phyloP scores from a whole-genome alignment of 495 filamentous ascomycete genomes.

The Cladorrhinum samala region DNA sequence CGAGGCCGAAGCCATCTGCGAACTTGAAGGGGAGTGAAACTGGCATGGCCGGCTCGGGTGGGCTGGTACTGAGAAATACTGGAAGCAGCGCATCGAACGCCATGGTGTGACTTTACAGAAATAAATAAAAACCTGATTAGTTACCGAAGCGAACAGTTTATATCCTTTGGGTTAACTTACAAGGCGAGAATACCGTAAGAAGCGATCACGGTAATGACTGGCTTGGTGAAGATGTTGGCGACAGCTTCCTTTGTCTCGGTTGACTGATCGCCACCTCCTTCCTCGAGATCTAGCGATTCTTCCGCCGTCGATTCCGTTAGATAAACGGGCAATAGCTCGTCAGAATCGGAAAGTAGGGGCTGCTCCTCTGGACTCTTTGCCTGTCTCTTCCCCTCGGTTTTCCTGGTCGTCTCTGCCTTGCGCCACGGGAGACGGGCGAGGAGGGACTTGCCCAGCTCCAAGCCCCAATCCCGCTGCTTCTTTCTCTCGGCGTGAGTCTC shows the following conservation, averaged over 20 bases:
- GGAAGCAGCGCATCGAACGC: slow-evolving; percentile 92
- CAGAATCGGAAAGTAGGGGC: slow-evolving; percentile 43
- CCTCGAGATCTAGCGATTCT: slow-evolving; percentile 14
- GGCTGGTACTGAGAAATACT: slow-evolving; percentile 76
- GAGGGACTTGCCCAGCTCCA: slow-evolving; percentile 72
- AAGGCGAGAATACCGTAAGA: slow-evolving; percentile 92
- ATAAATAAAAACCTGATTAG: slow-evolving; percentile 7
- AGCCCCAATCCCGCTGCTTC: slow-evolving; percentile 63
- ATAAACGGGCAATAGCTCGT: slow-evolving; percentile 59
- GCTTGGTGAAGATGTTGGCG: slow-evolving; percentile 58
- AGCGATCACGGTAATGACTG: slow-evolving; percentile 76
- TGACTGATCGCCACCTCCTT: not conserved
- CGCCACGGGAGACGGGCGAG: slow-evolving; percentile 40
- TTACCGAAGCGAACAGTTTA: not conserved
- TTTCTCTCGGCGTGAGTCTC: slow-evolving; percentile 89
- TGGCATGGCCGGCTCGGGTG: slow-evolving; percentile 35
- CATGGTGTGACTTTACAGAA: slow-evolving; percentile 68
- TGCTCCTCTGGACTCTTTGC: slow-evolving; percentile 42
- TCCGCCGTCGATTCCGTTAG: slow-evolving; percentile 41
- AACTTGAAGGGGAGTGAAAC: slow-evolving; percentile 74
- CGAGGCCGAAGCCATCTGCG: slow-evolving; percentile 74
- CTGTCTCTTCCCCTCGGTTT: slow-evolving; percentile 4
- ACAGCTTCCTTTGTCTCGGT: slow-evolving; percentile 15
- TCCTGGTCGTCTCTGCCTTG: not conserved
- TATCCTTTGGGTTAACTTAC: slow-evolving; percentile 53